Evolutionary conservation across 306 rosid genomes (phyloP), one percentile per base, ranked within the genome.

Genomic region (Cercis canadensis): DNA sequence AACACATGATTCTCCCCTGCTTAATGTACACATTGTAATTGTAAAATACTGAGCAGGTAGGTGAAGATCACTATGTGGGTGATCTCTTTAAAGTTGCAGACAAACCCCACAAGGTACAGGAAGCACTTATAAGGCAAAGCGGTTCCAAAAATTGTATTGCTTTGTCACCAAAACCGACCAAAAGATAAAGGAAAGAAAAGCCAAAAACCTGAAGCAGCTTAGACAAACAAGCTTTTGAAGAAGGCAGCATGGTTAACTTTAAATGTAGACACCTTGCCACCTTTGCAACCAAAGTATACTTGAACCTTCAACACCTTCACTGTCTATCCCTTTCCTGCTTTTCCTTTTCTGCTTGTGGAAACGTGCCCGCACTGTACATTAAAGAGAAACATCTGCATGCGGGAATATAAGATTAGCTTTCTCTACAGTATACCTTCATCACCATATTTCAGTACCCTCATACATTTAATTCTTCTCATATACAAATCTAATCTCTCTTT

Each of bases 341-440:
- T 29, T 52, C 78, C 51, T 64, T 75, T 71, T 85, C 67, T 61
- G 19, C 69, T 15, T 84, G 82, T 78, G 88, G 82, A 82, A 87
- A 80, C 84, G 96, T 92, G 96, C 93, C 83, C 16, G 0, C 75
- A 79, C 87, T 87, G 88, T 64, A 52, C 87, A 84, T 67, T 75
- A 84, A 80, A 87, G 82, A 66, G 73, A 87, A 81, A 69, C 75
- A 58, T 58, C 66, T 78, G 96, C 98, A 92, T 87, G 98, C 96
- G 96, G 92, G 96, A 89, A 85, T 89, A 86, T 82, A 78, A 79
- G 75, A 73, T 75, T 60, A 60, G 59, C 68, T 15, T 77, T 45
- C 71, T 79, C 74, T 31, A 78, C 81, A 75, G 67, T 81, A 72
- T 87, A 90, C 86, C 83, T 89, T 90, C 84, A 62, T 65, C 75